These are phyloP conservation scores for Daldinia vernicosa DNA, from an alignment of 495 filamentous ascomycete genomes.

Conservation along the genomic window DNA sequence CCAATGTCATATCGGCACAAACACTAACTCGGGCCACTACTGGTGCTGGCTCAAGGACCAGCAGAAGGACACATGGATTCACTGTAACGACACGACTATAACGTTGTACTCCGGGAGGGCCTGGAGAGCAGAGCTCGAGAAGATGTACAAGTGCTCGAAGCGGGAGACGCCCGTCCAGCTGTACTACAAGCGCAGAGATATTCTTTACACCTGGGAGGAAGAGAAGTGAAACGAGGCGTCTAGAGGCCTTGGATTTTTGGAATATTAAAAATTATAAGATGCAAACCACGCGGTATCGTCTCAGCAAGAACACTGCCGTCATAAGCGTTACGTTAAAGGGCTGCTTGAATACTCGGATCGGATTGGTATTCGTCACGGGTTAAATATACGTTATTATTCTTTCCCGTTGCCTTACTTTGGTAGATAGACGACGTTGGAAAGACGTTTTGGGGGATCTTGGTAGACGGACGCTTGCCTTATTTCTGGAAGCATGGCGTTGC, in stretches of 20 bases:
- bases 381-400: not conserved
- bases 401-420: not conserved
- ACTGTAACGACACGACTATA: constrained; percentile 47
- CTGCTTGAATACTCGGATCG: not conserved
- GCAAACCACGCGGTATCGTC: too few relatives aligned
- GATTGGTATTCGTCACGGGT: not conserved
- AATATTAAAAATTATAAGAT: too few relatives aligned
- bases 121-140: not conserved
- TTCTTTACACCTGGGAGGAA: not conserved
- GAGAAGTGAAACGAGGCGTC: not conserved
- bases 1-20: constrained; percentile 47
- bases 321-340: too few relatives aligned
- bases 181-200: constrained; percentile 37
- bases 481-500: not conserved
- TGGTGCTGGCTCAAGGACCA: constrained; percentile 29
- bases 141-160: not conserved
- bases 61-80: constrained; percentile 43
- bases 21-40: constrained; percentile 55
- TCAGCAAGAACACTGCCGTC: too few relatives aligned
- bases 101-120: accelerated
- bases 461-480: not conserved
- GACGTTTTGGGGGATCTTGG: not conserved
- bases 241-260: too few relatives aligned
- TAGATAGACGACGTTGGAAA: not conserved
- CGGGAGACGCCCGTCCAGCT: constrained; percentile 29